Base-by-base conservation (phyloP, 345 rosid species). In the Viola odorata region DNA sequence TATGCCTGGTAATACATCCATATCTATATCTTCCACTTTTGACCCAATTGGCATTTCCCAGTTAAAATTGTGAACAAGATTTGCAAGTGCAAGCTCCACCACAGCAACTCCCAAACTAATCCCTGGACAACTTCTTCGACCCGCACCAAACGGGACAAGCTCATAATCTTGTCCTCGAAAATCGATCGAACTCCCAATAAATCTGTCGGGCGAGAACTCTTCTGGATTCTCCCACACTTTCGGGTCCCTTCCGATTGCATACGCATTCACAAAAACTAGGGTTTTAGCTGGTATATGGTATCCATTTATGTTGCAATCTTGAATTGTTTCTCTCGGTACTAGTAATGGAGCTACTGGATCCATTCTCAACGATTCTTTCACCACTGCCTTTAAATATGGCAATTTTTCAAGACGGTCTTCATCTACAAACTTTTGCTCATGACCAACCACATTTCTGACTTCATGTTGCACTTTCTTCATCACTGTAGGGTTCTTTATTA, bases 381-480 rank as follows among this genome's bases (percentile, higher is more conserved):
- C 70, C 38, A 77, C 75, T 3, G 87, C 82, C 53, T 63, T 77
- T 12, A 82, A 67, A 67, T 80, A 82, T 0, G 71, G 51, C 32
- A 23, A 23, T 23, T 23, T 23, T 23, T 23, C 32, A 23, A 23
- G 32, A 23, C 2, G 32, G 32, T 23, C 32, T 2, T 23, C 32
- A 23, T 23, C 2, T 2, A 23, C 32, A 23, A 23, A 23, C 32
- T 23, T 23, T 23, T 23, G 32, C 1, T 23, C 32, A 23, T 23
- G 32, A 23, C 32, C 32, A 23, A 23, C 32, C 6, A 47, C 3
- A 9, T 57, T 60, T 45, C 79, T 59, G 38, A 69, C 58, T 58
- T 81, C 78, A 11, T 8, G 64, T 64, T 80, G 81, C 66, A 44
- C 65, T 72, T 71, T 80, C 66, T 66, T 69, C 79, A 85, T 0